Evolutionary conservation across 371 early-diverging fungal genomes (phyloP), one percentile per base, ranked within the genome.

Genomic region (Thermomucor indicae-seudaticae): DNA sequence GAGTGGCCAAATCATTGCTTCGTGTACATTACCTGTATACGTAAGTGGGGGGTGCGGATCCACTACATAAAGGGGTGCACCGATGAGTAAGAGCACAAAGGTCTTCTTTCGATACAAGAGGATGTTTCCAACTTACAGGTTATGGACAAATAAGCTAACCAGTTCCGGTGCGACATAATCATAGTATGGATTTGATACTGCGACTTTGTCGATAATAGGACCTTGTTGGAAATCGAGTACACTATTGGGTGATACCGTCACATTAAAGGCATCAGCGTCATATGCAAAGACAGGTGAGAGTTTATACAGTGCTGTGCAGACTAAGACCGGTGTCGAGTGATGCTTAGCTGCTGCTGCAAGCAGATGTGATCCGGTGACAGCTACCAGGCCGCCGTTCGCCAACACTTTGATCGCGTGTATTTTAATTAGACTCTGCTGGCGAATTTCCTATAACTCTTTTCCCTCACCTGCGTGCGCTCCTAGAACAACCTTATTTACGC

Each of bases 401-500:
- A 93, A 77, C 14, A 95, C 94, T 81, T 46, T 19, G 14, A n/a
- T n/a, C n/a, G n/a, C n/a, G n/a, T n/a, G n/a, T n/a, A n/a, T n/a
- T n/a, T n/a, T n/a, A n/a, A n/a, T n/a, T n/a, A n/a, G n/a, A n/a
- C n/a, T n/a, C n/a, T 44, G n/a, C 7, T 23, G 22, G 24, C 17
- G 19, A 19, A 27, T 41, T 40, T 28, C 43, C 41, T 46, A 22
- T 20, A 25, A 22, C 11, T 20, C 8, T 35, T 27, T 28, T 22
- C 10, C 24, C 53, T 50, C 78, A 86, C 87, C 88, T 28, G 94
- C 92, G 57, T 95, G 94, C 0, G 94, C 84, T 17, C 96, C 96
- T 38, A 97, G 64, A 23, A 97, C 93, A 24, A 97, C 96, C 70
- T 96, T 97, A 81, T 96, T 94, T 17, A 96, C 95, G 43, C 96